phyloP scores from a whole-genome alignment of 129 eudicot species.

The Solidago caesia region DNA sequence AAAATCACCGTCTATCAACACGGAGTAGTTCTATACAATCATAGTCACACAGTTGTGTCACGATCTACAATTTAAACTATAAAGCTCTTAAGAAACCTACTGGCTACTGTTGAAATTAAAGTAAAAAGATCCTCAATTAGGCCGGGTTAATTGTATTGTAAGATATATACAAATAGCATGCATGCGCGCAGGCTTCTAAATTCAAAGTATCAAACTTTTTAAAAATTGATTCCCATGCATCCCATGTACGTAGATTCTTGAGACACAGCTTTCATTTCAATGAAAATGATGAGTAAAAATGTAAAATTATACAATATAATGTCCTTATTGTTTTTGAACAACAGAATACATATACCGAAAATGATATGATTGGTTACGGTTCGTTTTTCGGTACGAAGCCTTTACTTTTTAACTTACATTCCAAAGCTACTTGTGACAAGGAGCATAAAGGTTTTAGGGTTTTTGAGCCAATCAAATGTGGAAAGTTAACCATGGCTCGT shows the following conservation, averaged over 20 bases:
- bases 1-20: no score
- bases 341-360: not conserved
- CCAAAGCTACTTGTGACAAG: slow-evolving; percentile 41
- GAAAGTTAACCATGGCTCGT: slow-evolving; percentile 47
- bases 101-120: no score
- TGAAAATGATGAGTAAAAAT: no score
- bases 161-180: no score
- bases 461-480: slow-evolving; percentile 38
- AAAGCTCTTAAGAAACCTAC: not conserved
- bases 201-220: not conserved
- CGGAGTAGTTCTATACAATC: not conserved
- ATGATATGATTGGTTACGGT: slow-evolving; percentile 5
- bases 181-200: not conserved
- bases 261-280: slow-evolving; percentile 5
- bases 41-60: slow-evolving; percentile 22
- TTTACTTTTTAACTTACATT: slow-evolving; percentile 40
- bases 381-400: slow-evolving; percentile 30
- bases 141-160: no score
- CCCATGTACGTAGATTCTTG: not conserved
- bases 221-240: slow-evolving; percentile 13
- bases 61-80: slow-evolving; percentile 3
- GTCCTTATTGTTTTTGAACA: slow-evolving; percentile 23
- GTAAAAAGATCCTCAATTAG: not conserved
- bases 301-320: slow-evolving; percentile 21
- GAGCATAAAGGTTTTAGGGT: slow-evolving; percentile 30